Evolutionary conservation across 2,329 filamentous ascomycete species (phyloP).

Genomic region (Colletotrichum euphorbiae): DNA sequence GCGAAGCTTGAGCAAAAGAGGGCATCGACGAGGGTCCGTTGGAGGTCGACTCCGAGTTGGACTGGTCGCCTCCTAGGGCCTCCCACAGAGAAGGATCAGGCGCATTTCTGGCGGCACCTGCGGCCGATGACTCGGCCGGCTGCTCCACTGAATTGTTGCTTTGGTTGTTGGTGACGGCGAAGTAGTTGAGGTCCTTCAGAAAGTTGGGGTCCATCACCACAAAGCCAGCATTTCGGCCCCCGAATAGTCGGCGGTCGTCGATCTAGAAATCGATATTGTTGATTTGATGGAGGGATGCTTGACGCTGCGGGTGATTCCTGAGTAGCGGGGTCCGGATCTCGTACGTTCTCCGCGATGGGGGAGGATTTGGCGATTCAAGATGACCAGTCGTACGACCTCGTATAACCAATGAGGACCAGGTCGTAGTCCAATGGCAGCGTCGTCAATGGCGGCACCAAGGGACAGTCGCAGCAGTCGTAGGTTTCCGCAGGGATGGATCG

Average conservation of each 20-base stretch:
- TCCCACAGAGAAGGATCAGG: conserved; percentile 49
- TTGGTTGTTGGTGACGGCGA: conserved; percentile 54
- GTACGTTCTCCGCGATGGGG: conserved; percentile 7
- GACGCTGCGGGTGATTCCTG: conserved; percentile 10
- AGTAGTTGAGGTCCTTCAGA: conserved; percentile 53
- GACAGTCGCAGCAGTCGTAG: conserved; percentile 9
- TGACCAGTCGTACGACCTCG: conserved; percentile 31
- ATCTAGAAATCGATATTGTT: conserved; percentile 33
- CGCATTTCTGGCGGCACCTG: conserved; percentile 43
- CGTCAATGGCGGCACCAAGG: conserved; percentile 26
- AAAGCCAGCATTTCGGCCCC: conserved; percentile 52
- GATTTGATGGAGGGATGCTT: conserved; percentile 8
- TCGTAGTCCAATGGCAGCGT: conserved; percentile 4
- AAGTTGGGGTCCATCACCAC: conserved; percentile 52
- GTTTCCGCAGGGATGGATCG: conserved; percentile 16
- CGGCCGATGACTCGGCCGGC: conserved; percentile 44
- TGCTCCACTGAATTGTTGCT: conserved; percentile 50
- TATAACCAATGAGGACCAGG: conserved; percentile 15
- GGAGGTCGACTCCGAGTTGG: conserved; percentile 37
- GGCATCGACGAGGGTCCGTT: conserved; percentile 34
- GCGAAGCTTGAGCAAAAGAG: conserved; percentile 36
- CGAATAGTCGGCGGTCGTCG: conserved; percentile 42
- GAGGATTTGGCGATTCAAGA: conserved; percentile 15
- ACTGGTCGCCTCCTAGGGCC: conserved; percentile 36
- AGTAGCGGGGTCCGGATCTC: conserved; percentile 7